A percentile compares a stretch with the other conserved stretches of the same genome.
Evolutionary conservation across 176 grass and related monocot genomes (phyloP).

Genomic region (Alopecurus myosuroides): DNA sequence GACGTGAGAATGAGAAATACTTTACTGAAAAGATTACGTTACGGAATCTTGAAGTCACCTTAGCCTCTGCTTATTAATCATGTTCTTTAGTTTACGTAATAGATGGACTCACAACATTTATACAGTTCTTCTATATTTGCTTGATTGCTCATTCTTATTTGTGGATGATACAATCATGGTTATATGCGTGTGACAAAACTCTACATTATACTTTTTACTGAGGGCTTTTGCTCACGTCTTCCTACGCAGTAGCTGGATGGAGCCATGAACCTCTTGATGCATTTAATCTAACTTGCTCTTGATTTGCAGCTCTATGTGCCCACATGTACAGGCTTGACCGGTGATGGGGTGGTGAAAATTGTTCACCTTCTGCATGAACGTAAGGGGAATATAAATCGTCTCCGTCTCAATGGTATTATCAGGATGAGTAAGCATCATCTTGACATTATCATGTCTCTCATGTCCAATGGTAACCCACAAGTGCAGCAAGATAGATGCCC

Average conservation of each 20-base stretch:
- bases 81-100: not conserved
- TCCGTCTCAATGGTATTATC: constrained; percentile 56
- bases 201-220: not conserved
- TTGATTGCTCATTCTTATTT: not conserved
- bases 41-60: not conserved
- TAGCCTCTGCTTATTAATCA: not conserved
- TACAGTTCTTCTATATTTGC: constrained; percentile 9
- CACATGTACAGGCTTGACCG: constrained; percentile 62
- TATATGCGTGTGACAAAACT: not conserved
- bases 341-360: constrained; percentile 73
- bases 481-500: constrained; percentile 6
- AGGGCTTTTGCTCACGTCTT: constrained; percentile 1
- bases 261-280: constrained; percentile 4
- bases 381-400: constrained; percentile 43
- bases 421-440: constrained; percentile 67
- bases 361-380: constrained; percentile 43
- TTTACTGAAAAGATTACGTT: not conserved
- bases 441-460: constrained; percentile 58
- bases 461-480: constrained; percentile 36
- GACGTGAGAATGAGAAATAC: not conserved
- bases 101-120: not conserved
- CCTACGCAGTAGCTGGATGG: constrained; percentile 12
- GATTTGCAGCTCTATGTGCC: constrained; percentile 82
- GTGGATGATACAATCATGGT: not conserved
- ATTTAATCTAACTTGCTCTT: constrained; percentile 21